Conservation (phyloP, 2,329 filamentous ascomycete species). For the Apiospora koreana region DNA sequence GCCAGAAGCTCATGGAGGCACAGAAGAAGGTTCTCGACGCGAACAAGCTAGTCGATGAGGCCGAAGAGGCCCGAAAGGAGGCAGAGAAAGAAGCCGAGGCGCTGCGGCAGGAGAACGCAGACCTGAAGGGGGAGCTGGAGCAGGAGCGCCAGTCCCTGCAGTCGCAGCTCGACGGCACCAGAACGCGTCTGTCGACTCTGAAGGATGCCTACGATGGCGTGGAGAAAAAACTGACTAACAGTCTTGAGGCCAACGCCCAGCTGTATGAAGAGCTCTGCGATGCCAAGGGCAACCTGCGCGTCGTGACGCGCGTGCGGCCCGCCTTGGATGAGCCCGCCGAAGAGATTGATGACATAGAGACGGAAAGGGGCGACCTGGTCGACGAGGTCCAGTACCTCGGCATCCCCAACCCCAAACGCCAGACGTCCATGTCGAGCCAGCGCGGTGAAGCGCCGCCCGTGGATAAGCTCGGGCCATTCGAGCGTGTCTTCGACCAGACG, state of each 20-base stretch:
- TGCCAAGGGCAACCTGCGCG: slow-evolving; percentile 13
- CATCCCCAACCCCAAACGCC: neutral
- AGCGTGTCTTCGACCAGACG: slow-evolving; percentile 12
- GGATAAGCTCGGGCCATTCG: neutral
- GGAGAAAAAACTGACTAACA: neutral
- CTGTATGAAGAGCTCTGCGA: slow-evolving; percentile 12
- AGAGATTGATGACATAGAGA: neutral
- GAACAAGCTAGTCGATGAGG: neutral
- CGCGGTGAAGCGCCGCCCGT: neutral
- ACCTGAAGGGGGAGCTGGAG: neutral
- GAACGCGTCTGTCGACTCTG: neutral
- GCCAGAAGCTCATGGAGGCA: neutral
- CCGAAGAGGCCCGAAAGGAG: neutral
- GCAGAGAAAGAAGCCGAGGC: neutral
- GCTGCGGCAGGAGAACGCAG: neutral
- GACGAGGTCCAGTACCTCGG: neutral
- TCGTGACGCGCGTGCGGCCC: slow-evolving; percentile 13
- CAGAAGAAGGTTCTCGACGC: neutral
- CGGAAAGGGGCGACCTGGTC: neutral
- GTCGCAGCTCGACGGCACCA: neutral
- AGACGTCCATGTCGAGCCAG: neutral
- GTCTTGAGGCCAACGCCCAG: neutral
- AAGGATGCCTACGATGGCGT: neutral
- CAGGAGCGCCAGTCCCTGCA: neutral
- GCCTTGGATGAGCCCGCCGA: neutral